Evolutionary conservation across 352 stramenopile genomes (phyloP).

Genomic region (Phytopythium cucurbitacearum): DNA sequence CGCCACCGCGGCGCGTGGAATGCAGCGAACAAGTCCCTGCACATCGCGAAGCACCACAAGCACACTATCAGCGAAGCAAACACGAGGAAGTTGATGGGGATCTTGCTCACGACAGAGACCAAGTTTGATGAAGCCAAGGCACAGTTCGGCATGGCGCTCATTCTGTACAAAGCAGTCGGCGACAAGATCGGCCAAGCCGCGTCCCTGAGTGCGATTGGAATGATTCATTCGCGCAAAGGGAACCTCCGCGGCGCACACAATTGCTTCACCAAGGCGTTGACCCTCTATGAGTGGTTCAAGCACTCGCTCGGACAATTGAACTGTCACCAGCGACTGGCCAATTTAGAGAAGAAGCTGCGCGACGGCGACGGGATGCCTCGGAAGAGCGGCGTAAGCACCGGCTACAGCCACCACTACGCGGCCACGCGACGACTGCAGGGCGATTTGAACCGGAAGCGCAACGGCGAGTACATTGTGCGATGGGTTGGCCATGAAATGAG

Average conservation of each 20-base stretch:
- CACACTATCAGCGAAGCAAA: constrained; percentile 64
- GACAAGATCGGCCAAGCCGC: constrained; percentile 76
- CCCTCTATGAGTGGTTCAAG: constrained; percentile 82
- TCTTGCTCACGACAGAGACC: constrained; percentile 73
- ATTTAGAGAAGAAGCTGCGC: constrained; percentile 81
- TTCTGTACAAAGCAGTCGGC: constrained; percentile 67
- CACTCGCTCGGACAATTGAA: constrained; percentile 75
- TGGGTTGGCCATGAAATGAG: constrained; percentile 84
- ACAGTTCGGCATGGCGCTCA: constrained; percentile 70
- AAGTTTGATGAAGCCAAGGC: constrained; percentile 83
- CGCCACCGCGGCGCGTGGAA: constrained; percentile 71
- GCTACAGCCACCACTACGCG: constrained; percentile 78
- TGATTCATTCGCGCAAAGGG: constrained; percentile 78
- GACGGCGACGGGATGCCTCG: constrained; percentile 55
- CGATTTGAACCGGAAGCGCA: constrained; percentile 78
- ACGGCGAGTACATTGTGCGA: constrained; percentile 75
- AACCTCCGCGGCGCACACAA: constrained; percentile 75
- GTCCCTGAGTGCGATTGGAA: constrained; percentile 69
- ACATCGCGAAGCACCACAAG: constrained; percentile 75
- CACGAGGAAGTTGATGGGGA: constrained; percentile 73
- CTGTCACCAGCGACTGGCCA: constrained; percentile 74
- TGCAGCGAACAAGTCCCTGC: constrained; percentile 62
- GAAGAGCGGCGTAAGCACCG: constrained; percentile 47
- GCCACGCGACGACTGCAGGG: constrained; percentile 66
- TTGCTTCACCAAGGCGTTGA: constrained; percentile 76